phyloP scores from a whole-genome alignment of 2,329 filamentous ascomycete species.

The Trichophyton mentagrophytes region DNA sequence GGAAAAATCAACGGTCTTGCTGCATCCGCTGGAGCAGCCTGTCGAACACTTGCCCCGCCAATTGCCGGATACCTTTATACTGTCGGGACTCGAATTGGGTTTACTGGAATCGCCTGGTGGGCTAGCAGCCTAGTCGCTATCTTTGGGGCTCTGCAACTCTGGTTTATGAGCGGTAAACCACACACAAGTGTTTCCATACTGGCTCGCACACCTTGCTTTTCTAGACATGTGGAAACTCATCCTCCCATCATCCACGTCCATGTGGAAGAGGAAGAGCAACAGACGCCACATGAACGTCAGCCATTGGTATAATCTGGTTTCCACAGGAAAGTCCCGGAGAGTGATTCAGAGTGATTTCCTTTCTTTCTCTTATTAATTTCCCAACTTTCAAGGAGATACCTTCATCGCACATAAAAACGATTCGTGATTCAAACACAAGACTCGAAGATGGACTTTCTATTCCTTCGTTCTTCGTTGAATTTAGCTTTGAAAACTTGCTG shows the following conservation, averaged over 20 bases:
- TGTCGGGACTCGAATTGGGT: slow-evolving; percentile 43
- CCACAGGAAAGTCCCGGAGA: too few species aligned
- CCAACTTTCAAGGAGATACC: neutral
- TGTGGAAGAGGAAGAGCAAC: slow-evolving; percentile 5
- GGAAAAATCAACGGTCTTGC: slow-evolving; percentile 62
- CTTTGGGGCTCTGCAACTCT: slow-evolving; percentile 43
- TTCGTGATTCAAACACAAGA: too few species aligned
- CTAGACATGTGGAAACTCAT: slow-evolving; percentile 3
- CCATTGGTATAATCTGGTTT: neutral
- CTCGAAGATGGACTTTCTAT: neutral
- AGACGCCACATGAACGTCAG: neutral
- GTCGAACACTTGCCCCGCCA: slow-evolving; percentile 56
- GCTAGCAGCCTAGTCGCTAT: slow-evolving; percentile 44
- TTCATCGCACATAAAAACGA: too few species aligned
- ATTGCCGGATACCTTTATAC: slow-evolving; percentile 56
- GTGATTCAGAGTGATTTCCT: neutral
- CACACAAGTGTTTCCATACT: slow-evolving; percentile 29
- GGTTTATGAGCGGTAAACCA: slow-evolving; percentile 41
- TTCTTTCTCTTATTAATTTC: neutral
- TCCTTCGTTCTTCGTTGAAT: neutral
- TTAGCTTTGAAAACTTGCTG: neutral
- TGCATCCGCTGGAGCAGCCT: slow-evolving; percentile 58
- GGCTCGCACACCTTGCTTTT: slow-evolving; percentile 9
- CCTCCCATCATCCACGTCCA: slow-evolving; percentile 8
- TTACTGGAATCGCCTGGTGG: slow-evolving; percentile 54